These are phyloP conservation scores for Microbotryum saponariae DNA, from an alignment of 1,284 basidiomycete species.

Conservation along the genomic window DNA sequence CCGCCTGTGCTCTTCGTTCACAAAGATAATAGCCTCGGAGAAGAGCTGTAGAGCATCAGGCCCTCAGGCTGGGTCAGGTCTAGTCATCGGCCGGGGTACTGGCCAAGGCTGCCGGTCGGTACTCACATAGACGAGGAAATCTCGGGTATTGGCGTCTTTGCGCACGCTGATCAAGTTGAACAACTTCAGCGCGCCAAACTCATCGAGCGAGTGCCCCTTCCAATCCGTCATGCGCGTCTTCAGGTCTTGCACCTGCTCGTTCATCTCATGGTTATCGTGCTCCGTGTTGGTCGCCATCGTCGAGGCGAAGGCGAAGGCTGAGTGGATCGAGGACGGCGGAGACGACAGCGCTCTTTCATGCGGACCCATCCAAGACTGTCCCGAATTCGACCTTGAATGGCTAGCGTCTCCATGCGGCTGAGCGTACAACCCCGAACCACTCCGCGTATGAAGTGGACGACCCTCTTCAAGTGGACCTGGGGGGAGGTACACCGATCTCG, in stretches of 20 bases:
- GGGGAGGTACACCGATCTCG: background rate
- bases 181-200: slow-evolving; percentile 75
- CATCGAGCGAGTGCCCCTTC: slow-evolving; percentile 79
- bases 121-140: slow-evolving; percentile 30
- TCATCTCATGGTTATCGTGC: slow-evolving; percentile 46
- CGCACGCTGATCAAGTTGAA: slow-evolving; percentile 84
- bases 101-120: background rate
- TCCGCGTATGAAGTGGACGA: too few relatives aligned
- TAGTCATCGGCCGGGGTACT: background rate
- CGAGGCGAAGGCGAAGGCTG: slow-evolving; percentile 18
- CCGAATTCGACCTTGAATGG: background rate
- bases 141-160: slow-evolving; percentile 65
- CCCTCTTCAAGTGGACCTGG: too few relatives aligned
- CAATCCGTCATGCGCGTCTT: slow-evolving; percentile 82
- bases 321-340: slow-evolving; percentile 18
- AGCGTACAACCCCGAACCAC: too few relatives aligned
- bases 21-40: slow-evolving; percentile 91
- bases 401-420: background rate
- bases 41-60: slow-evolving; percentile 86
- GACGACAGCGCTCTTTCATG: slow-evolving; percentile 9
- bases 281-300: background rate
- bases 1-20: slow-evolving; percentile 85
- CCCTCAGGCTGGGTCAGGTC: background rate
- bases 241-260: slow-evolving; percentile 74
- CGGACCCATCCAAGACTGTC: too few relatives aligned